Evolutionary conservation across 129 eudicot species (phyloP).

Genomic region (Flaveria robusta): DNA sequence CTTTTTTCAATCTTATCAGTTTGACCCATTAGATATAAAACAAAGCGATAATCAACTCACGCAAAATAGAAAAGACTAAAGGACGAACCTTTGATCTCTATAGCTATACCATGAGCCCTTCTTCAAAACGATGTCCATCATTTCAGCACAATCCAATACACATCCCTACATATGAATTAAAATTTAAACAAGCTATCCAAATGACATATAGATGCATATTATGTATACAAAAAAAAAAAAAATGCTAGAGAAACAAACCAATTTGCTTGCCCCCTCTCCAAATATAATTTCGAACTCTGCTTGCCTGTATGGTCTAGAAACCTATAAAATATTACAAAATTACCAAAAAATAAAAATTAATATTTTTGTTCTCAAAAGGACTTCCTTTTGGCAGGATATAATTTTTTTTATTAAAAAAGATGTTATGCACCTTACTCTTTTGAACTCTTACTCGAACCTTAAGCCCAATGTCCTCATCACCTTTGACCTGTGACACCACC

Average conservation of each 20-base stretch:
- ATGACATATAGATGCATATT: background rate
- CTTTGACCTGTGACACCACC: slow-evolving; percentile 63
- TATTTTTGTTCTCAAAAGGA: background rate
- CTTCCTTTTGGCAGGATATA: background rate
- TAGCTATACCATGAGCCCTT: slow-evolving; percentile 97
- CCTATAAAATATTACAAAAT: slow-evolving; percentile 45
- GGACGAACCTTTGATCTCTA: slow-evolving; percentile 75
- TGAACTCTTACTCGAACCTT: slow-evolving; percentile 98
- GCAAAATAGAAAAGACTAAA: background rate
- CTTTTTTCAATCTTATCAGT: background rate
- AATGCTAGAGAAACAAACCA: slow-evolving; percentile 50
- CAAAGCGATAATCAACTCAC: background rate
- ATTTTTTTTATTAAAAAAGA: background rate
- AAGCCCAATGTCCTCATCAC: slow-evolving; percentile 93
- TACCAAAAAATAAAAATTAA: background rate
- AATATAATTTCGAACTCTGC: slow-evolving; percentile 95
- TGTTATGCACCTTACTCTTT: slow-evolving; percentile 82
- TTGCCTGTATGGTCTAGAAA: slow-evolving; percentile 98
- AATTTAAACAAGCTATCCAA: slow-evolving; percentile 14
- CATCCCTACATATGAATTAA: slow-evolving; percentile 64
- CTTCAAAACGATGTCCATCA: slow-evolving; percentile 75
- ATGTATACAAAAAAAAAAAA: background rate
- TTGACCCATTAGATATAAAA: slow-evolving; percentile 4
- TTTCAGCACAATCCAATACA: slow-evolving; percentile 94
- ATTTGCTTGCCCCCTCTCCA: slow-evolving; percentile 91